Conservation (phyloP, 2,329 filamentous ascomycete genomes). For the Talaromyces funiculosus region DNA sequence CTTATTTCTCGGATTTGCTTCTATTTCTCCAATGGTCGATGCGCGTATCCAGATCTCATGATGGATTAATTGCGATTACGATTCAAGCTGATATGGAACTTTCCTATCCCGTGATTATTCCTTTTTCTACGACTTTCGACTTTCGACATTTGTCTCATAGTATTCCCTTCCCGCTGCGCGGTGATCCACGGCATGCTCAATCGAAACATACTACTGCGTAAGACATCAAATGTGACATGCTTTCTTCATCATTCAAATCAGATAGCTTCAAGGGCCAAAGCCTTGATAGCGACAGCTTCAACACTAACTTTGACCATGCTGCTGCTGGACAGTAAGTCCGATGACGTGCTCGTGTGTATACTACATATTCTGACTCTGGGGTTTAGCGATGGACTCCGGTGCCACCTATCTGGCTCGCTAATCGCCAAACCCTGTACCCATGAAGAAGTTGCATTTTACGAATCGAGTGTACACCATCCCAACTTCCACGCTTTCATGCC, state of each 20-base stretch:
- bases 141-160: background rate
- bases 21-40: background rate
- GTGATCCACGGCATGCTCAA: conserved; percentile 8
- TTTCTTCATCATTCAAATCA: conserved; percentile 27
- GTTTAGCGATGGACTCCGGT: conserved; percentile 78
- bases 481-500: conserved; percentile 78
- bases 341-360: background rate
- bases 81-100: conserved; percentile 11
- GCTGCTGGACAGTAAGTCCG: conserved; percentile 46
- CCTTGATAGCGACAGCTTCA: conserved; percentile 35
- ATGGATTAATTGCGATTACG: background rate
- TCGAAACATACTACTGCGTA: background rate
- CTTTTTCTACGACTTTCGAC: background rate
- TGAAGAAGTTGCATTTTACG: conserved; percentile 84
- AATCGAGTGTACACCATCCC: conserved; percentile 61
- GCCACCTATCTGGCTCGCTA: conserved; percentile 72
- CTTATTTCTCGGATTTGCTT: background rate
- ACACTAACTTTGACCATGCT: conserved; percentile 40
- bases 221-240: conserved; percentile 1
- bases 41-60: background rate
- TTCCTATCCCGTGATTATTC: background rate
- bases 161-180: background rate
- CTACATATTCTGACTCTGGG: background rate
- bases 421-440: conserved; percentile 92
- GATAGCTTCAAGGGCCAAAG: conserved; percentile 29